Conservation (phyloP, 192 early-diverging fungal genomes). For the Coemansia sp. region DNA sequence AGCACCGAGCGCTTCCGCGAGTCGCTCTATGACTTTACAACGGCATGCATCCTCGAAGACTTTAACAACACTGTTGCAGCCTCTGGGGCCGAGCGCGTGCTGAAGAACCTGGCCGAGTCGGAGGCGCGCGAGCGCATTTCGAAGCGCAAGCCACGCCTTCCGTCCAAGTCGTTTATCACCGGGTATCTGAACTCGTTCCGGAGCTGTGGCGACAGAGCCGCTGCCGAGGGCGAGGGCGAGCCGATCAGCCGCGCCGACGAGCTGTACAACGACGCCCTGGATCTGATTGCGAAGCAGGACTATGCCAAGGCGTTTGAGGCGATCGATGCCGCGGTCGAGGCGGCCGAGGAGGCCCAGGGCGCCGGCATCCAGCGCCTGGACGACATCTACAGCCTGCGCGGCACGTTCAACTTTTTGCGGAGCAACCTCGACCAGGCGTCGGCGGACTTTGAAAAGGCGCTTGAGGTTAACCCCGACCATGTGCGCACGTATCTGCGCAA, state of each 20-base stretch:
- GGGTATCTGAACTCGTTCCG: constrained; percentile 95
- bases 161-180: constrained; percentile 87
- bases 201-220: constrained; percentile 34
- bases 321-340: constrained; percentile 64
- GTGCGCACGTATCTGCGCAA: constrained; percentile 85
- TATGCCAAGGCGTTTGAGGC: constrained; percentile 62
- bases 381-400: constrained; percentile 78
- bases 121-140: constrained; percentile 70
- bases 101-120: constrained; percentile 75
- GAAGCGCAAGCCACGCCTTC: constrained; percentile 65
- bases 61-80: constrained; percentile 84
- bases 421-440: constrained; percentile 75
- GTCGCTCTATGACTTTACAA: constrained; percentile 80
- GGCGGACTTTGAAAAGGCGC: constrained; percentile 72
- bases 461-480: constrained; percentile 72
- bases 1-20: constrained; percentile 49
- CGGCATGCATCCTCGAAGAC: constrained; percentile 89
- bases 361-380: constrained; percentile 48
- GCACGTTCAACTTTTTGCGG: constrained; percentile 85
- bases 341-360: constrained; percentile 29
- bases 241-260: constrained; percentile 38
- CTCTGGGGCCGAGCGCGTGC: constrained; percentile 79
- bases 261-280: constrained; percentile 57
- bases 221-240: constrained; percentile 20
- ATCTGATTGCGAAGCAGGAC: constrained; percentile 50